A percentile compares a stretch with the other conserved stretches of the same genome.
Conservation (phyloP, 2,329 filamentous ascomycete species). For the Apiospora kogelbergensis region DNA sequence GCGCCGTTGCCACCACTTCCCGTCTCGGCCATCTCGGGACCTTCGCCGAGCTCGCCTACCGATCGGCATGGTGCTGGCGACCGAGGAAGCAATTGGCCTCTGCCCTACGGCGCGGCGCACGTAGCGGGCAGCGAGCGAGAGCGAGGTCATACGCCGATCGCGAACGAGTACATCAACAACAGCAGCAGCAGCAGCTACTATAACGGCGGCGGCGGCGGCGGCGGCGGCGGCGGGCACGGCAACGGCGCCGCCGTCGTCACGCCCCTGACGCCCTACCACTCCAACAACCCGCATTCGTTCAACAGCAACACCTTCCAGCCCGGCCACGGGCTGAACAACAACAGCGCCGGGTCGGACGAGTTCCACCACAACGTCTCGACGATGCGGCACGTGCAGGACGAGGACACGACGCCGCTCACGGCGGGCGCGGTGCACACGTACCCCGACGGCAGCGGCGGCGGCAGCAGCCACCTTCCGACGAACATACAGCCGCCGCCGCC, state of each 20-base stretch:
- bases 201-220: background rate
- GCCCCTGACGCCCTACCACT: background rate
- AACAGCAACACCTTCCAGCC: background rate
- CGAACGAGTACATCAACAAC: constrained; percentile 1
- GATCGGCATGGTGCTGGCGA: background rate
- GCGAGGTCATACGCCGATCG: background rate
- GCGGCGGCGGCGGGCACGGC: background rate
- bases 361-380: too few relatives aligned
- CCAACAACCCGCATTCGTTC: background rate
- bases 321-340: background rate
- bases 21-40: background rate
- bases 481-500: background rate
- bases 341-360: constrained; percentile 16
- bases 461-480: background rate
- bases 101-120: background rate
- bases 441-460: background rate
- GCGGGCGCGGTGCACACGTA: constrained; percentile 14
- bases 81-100: background rate
- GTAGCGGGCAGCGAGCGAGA: background rate
- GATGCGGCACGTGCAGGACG: constrained; percentile 34
- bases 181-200: background rate
- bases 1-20: background rate
- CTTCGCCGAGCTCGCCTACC: background rate
- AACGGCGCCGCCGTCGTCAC: background rate
- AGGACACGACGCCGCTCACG: constrained; percentile 36